Base-by-base conservation (phyloP, 371 early-diverging fungal genomes). In the Funneliformis caledonium region DNA sequence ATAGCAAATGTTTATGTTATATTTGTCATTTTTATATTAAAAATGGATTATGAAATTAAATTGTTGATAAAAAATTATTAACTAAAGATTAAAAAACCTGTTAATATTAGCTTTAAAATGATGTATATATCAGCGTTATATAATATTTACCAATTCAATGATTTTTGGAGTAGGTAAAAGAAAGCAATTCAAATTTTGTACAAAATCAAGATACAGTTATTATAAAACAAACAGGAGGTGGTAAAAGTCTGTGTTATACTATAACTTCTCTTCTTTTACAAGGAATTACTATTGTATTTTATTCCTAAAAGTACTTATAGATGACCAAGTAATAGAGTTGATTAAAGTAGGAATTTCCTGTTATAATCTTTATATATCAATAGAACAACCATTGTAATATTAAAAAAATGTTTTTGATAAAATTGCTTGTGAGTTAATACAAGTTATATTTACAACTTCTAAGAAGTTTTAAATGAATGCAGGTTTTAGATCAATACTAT, bases 221-320 rank as follows among this genome's bases (percentile, higher is more conserved):
- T 62, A 6, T 62, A 11, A 62, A 62, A 62, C 62, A 62, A 62
- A 62, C 22, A 62, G 62, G 62, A 9, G 22, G 62, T 0, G 99
- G 99, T 8, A 99, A 99, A 86, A 94, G 95, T 84, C 85, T 99
- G 45, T 99, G 99, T 84, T 99, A 97, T 85, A 2, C n/a, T 1
- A 9, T 62, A 26, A 22, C 62, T 22, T 5, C 60, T 7, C 19
- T 59, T 59, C 12, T 59, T 12, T 7, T 14, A 59, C 19, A 12
- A 59, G 60, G 60, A 59, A 59, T 59, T 59, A 59, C 22, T 10
- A 14, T 59, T 7, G 60, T 59, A 2, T 59, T 59, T 59, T 59
- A 4, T 59, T n/a, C 4, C 22, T 59, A n/a, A 59, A 59, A n/a
- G 60, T 14, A 2, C 60, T 59, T 19, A 59, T 59, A 19, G 60